phyloP scores from a whole-genome alignment of 306 rosid genomes.

The Neltuma alba region DNA sequence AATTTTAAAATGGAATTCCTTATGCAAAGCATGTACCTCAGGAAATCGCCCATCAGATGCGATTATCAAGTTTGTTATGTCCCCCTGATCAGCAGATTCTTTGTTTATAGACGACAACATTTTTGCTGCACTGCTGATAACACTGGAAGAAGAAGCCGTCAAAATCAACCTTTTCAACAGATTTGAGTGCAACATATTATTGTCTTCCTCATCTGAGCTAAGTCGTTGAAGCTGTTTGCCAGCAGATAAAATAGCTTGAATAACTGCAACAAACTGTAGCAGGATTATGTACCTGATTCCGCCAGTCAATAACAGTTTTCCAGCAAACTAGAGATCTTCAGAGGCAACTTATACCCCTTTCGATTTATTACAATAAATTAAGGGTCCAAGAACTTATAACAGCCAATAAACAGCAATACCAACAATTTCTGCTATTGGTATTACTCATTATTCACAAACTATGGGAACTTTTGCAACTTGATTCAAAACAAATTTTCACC shows the following conservation, averaged over 20 bases:
- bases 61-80: slow-evolving; percentile 63
- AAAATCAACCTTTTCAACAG: slow-evolving; percentile 71
- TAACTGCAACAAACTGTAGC: slow-evolving; percentile 76
- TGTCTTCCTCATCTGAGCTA: slow-evolving; percentile 50
- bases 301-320: slow-evolving; percentile 29
- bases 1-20: slow-evolving; percentile 26
- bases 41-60: slow-evolving; percentile 68
- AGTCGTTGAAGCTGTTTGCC: slow-evolving; percentile 90
- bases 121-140: slow-evolving; percentile 72
- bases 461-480: background rate
- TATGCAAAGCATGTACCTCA: slow-evolving; percentile 54
- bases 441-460: slow-evolving; percentile 8
- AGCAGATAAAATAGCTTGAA: slow-evolving; percentile 77
- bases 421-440: slow-evolving; percentile 12
- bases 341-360: slow-evolving; percentile 1
- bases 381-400: slow-evolving; percentile 24
- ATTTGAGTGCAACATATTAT: slow-evolving; percentile 46
- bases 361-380: slow-evolving; percentile 16
- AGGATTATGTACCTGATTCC: slow-evolving; percentile 29
- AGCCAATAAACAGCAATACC: slow-evolving; percentile 11
- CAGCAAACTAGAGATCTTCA: background rate
- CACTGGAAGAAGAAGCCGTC: slow-evolving; percentile 68
- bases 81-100: slow-evolving; percentile 79
- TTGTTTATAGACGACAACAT: slow-evolving; percentile 77
- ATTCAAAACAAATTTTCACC: background rate